Evolutionary conservation across 169 alveolate genomes (phyloP), one percentile per base, ranked within the genome.

Genomic region (Eimeria maxima): DNA sequence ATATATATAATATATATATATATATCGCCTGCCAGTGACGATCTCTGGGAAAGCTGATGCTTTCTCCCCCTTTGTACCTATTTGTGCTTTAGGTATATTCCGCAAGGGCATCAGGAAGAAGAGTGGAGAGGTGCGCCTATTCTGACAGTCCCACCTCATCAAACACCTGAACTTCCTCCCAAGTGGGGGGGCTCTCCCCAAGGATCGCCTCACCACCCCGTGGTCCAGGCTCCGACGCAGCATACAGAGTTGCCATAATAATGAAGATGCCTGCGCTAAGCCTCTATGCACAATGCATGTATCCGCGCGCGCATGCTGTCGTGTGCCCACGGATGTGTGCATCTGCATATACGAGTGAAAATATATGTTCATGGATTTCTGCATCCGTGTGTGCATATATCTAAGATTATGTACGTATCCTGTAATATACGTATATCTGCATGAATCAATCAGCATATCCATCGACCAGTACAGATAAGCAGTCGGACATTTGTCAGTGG

Each of bases 121-220:
- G 96, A 92, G 69, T 92, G 96, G 96, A 33, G 96, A n/a, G 96
- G 93, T 8, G 91, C 96, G 10, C 96, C 96, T 18, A 92, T 92
- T 60, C 88, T 78, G 18, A 92, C 92, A 6, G 92, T 92, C 42
- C 96, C 96, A 1, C 96, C 96, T 16, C 92, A 92, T 44, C 93
- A 78, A n/a, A 71, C 96, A 10, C 96, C 96, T 38, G 92, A 86
- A 24, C 86, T 92, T 57, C 96, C 96, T 27, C 96, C 96, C 44
- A 92, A 92, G 73, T 78, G 96, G 96, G 91, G 91, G 27, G 74
- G 91, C 38, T 53, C 76, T 13, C 91, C 91, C 50, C 91, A 83
- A 14, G n/a, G 53, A 27, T 83, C 91, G 18, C 91, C 91, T 22
- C 91, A 55, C 50, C 50, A 50, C 55, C 74, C 91, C 11, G 14